A percentile compares a stretch with the other conserved stretches of the same genome.
phyloP scores from a whole-genome alignment of 169 alveolate genomes.

The Condylostoma magnum region DNA sequence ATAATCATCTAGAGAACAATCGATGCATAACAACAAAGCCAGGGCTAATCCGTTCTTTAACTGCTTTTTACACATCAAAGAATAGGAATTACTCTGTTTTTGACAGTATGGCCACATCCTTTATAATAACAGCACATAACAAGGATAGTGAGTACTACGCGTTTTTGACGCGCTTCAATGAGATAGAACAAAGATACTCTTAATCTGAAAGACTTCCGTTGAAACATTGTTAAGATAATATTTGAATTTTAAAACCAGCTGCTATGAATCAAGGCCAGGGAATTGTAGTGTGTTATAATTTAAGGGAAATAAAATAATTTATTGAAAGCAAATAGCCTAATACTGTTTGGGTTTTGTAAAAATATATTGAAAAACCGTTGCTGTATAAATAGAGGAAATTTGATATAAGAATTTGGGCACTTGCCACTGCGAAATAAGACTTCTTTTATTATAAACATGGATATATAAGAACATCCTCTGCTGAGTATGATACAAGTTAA shows the following conservation, averaged over 20 bases:
- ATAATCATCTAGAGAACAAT: background rate
- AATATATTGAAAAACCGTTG: slow-evolving; percentile 74
- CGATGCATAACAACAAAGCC: background rate
- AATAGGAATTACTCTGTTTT: background rate
- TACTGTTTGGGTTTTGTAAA: slow-evolving; percentile 48
- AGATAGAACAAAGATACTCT: background rate
- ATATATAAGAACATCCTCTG: slow-evolving; percentile 68
- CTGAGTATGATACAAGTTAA: slow-evolving; percentile 46
- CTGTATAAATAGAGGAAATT: slow-evolving; percentile 58
- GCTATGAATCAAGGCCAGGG: slow-evolving; percentile 41
- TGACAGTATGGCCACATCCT: background rate
- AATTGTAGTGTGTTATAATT: slow-evolving; percentile 21
- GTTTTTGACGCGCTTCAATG: background rate
- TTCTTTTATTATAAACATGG: slow-evolving; percentile 69
- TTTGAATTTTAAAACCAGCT: slow-evolving; percentile 44
- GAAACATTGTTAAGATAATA: slow-evolving; percentile 34
- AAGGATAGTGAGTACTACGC: background rate
- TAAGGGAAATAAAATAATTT: slow-evolving; percentile 15
- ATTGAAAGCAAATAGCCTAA: background rate
- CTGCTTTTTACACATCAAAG: background rate
- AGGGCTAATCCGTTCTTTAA: background rate
- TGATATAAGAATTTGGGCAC: slow-evolving; percentile 87
- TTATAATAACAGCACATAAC: background rate
- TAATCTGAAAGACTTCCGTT: background rate
- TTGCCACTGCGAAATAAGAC: slow-evolving; percentile 58